phyloP scores from a whole-genome alignment of 2,329 filamentous ascomycete species.

The Microsporum ferrugineum region DNA sequence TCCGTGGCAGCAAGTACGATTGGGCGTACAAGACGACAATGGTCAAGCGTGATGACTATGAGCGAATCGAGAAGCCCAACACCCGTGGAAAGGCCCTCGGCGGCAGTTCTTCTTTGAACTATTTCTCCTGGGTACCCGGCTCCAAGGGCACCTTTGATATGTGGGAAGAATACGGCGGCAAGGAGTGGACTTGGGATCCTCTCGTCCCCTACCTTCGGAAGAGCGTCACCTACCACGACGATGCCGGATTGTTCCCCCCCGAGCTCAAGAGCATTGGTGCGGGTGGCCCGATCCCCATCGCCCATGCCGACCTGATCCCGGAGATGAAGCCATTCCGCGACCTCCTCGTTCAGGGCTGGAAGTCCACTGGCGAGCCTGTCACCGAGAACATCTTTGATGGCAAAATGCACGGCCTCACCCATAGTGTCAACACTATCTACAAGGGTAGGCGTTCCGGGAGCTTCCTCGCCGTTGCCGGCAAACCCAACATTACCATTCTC shows the following conservation, averaged over 20 bases:
- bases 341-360: constrained; percentile 37
- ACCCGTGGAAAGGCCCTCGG: constrained; percentile 50
- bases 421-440: constrained; percentile 48
- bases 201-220: constrained; percentile 44
- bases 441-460: constrained; percentile 41
- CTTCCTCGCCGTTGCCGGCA: constrained; percentile 41
- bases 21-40: constrained; percentile 53
- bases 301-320: constrained; percentile 44
- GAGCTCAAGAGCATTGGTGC: constrained; percentile 42
- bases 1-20: constrained; percentile 46
- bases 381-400: constrained; percentile 38
- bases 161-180: constrained; percentile 37
- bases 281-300: constrained; percentile 43
- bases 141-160: constrained; percentile 46
- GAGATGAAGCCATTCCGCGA: constrained; percentile 40
- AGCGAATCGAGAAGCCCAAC: constrained; percentile 52
- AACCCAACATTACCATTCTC: constrained; percentile 46
- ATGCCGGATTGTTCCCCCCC: constrained; percentile 35
- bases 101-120: constrained; percentile 49
- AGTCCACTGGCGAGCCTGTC: constrained; percentile 35
- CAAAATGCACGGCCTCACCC: constrained; percentile 42
- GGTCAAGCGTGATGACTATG: constrained; percentile 43
- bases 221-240: constrained; percentile 48
- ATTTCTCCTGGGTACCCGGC: constrained; percentile 53
- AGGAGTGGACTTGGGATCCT: constrained; percentile 47